Percentiles rank a stretch among this genome's conserved stretches.
phyloP scores from a whole-genome alignment of 371 early-diverging fungal species.

The Mortierella sp. region DNA sequence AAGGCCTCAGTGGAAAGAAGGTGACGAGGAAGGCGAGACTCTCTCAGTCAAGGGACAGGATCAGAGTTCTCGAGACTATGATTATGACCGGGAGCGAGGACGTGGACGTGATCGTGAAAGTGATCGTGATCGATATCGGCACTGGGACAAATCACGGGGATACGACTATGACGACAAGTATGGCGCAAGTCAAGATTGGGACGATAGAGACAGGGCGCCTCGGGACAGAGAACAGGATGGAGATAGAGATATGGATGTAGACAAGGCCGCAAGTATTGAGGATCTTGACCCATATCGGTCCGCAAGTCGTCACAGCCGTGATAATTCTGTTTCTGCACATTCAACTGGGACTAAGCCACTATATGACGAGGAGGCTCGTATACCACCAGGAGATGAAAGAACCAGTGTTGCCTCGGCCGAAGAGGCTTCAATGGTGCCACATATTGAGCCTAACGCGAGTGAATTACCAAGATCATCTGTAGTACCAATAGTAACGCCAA shows the following conservation, averaged over 20 bases:
- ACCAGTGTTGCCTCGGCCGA: neutral
- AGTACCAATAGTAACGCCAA: neutral
- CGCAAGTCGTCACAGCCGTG: slow-evolving; percentile 23
- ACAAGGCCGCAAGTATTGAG: slow-evolving; percentile 2
- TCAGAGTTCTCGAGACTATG: slow-evolving; percentile 19
- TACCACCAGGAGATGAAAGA: neutral
- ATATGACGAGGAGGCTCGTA: neutral
- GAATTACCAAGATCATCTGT: neutral
- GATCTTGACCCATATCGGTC: slow-evolving; percentile 20
- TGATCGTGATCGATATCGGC: slow-evolving; percentile 21
- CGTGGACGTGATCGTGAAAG: slow-evolving; percentile 16
- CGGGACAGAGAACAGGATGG: slow-evolving; percentile 25
- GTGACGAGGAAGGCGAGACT: slow-evolving; percentile 35
- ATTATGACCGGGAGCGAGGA: slow-evolving; percentile 30
- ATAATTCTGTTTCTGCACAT: slow-evolving; percentile 15
- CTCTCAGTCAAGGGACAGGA: slow-evolving; percentile 28
- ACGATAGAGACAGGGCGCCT: slow-evolving; percentile 28
- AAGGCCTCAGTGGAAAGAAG: slow-evolving; percentile 32
- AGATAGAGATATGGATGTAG: slow-evolving; percentile 14
- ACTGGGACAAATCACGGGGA: slow-evolving; percentile 25
- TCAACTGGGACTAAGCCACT: neutral
- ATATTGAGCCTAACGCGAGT: neutral
- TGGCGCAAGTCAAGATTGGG: slow-evolving; percentile 14
- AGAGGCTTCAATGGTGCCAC: neutral
- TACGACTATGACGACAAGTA: slow-evolving; percentile 19